Evolutionary conservation across 345 rosid species (phyloP), one percentile per base, ranked within the genome.

Genomic region (Citrus cavaleriei): DNA sequence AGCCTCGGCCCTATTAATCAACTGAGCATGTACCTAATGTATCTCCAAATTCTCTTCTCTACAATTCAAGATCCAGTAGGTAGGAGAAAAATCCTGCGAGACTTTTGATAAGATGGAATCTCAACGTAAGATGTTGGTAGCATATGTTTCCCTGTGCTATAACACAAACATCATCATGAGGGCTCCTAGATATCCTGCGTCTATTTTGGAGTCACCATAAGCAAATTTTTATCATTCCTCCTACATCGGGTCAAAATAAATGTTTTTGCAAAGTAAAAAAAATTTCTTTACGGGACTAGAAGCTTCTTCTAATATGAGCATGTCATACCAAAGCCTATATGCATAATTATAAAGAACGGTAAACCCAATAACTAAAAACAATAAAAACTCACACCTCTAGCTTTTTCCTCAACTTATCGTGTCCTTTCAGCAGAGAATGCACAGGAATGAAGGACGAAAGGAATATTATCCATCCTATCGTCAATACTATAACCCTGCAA

Each of bases 391-490:
- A 54, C 10, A 97, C 98, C 99, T 97, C 96, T 69, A 93, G 76
- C 87, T 92, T 90, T 81, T 83, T 94, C 86, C 95, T 87, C 92
- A 97, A 75, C 76, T 79, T 85, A 78, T 91, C 98, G 7, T 94
- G 95, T 22, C 94, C 93, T 87, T 91, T 94, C 68, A 97, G 86
- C 40, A 97, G 88, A 62, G 81, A 74, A 82, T 90, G 93, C 66
- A 97, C 91, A 1, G 95, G 95, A 83, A 92, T 90, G 84, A 92
- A 89, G 40, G 86, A 79, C 7, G 98, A 91, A 63, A 94, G 97
- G 81, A 97, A 94, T 72, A 93, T 89, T 70, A 93, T 83, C 99
- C 99, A 97, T 76, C 99, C 99, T 63, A 91, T 80, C 4, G 95
- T 87, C 86, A 97, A 83, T 34, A 91, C 88, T 28, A 94, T 12